Conservation (phyloP, 2,329 filamentous ascomycete genomes). For the Talaromyces funiculosus region DNA sequence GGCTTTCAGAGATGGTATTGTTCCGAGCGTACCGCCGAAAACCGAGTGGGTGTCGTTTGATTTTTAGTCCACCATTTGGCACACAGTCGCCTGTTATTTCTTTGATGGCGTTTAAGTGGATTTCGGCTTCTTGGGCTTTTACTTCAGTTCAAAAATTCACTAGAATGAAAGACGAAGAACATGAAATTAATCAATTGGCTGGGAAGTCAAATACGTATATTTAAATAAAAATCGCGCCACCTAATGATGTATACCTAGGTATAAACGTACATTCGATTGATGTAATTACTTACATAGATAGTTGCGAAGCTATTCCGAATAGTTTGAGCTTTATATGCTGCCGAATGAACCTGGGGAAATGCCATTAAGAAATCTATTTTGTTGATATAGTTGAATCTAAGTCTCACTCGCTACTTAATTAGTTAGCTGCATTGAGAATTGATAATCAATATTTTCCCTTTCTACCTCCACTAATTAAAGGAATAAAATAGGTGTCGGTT, state of each 20-base stretch:
- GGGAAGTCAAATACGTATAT: neutral
- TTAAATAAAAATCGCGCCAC: neutral
- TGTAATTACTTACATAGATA: too few relatives aligned
- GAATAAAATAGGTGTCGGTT: too few relatives aligned
- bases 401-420: neutral
- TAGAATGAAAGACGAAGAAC: neutral
- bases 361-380: neutral
- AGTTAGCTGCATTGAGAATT: too few relatives aligned
- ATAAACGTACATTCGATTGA: too few relatives aligned
- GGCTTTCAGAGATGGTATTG: conserved; percentile 61
- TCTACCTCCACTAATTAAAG: too few relatives aligned
- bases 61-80: conserved; percentile 47
- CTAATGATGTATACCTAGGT: neutral
- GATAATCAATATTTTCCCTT: too few relatives aligned
- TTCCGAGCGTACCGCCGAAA: conserved; percentile 73
- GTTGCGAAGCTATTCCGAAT: neutral
- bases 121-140: neutral
- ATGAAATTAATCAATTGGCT: neutral
- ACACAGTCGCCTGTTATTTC: neutral
- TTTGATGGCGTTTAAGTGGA: neutral
- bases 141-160: neutral
- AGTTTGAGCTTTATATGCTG: neutral
- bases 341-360: neutral
- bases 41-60: conserved; percentile 70
- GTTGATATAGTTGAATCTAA: neutral